Evolutionary conservation across 2,329 filamentous ascomycete species (phyloP).

Genomic region (Hymenoscyphus fraxineus): DNA sequence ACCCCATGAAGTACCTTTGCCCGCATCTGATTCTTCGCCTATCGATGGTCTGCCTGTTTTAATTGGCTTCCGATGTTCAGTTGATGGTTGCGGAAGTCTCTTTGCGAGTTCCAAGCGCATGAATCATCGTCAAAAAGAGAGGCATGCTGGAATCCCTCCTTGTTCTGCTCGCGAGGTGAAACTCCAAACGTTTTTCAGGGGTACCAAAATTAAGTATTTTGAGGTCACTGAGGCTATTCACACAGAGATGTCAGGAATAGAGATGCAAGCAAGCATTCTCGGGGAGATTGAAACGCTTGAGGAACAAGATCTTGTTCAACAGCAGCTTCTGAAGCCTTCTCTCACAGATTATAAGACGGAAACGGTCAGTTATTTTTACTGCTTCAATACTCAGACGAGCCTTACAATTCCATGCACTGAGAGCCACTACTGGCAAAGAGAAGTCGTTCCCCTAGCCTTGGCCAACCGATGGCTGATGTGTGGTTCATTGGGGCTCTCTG

Average conservation of each 20-base stretch:
- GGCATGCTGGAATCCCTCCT: slow-evolving; percentile 23
- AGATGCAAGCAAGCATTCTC: neutral
- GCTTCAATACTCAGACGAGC: neutral
- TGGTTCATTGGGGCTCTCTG: neutral
- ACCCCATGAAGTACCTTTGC: slow-evolving; percentile 33
- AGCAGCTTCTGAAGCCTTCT: neutral
- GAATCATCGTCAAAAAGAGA: slow-evolving; percentile 33
- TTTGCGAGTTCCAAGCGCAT: slow-evolving; percentile 37
- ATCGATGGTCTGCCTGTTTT: slow-evolving; percentile 33
- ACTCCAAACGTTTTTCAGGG: slow-evolving; percentile 39
- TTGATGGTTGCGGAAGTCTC: slow-evolving; percentile 31
- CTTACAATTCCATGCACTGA: neutral
- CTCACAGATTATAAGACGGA: neutral
- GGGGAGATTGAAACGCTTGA: neutral
- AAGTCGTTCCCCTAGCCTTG: neutral
- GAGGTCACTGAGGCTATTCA: slow-evolving; percentile 26
- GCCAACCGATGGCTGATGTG: neutral
- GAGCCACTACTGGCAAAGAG: neutral
- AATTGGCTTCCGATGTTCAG: slow-evolving; percentile 32
- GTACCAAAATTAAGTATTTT: slow-evolving; percentile 39
- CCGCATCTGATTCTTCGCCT: slow-evolving; percentile 25
- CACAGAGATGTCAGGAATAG: neutral
- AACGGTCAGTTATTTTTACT: neutral
- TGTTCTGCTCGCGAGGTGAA: slow-evolving; percentile 23
- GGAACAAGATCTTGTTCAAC: neutral